phyloP scores from a whole-genome alignment of 768 basidiomycete genomes.

The Sarcodon sp. region DNA sequence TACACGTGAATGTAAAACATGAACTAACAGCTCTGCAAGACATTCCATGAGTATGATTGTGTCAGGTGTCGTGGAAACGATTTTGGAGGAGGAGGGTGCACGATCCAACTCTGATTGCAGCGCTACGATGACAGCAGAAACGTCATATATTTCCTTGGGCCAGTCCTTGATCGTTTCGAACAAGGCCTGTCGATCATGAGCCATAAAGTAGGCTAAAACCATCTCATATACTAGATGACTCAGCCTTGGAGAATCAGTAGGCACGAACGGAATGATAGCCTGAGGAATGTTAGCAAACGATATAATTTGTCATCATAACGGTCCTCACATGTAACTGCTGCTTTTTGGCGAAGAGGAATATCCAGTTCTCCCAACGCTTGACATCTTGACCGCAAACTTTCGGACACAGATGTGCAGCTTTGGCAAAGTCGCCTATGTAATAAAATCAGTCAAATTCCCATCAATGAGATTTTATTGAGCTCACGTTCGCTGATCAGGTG shows the following conservation, averaged over 20 bases:
- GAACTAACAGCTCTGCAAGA: conserved; percentile 71
- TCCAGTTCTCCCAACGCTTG: conserved; percentile 92
- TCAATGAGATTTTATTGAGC: conserved; percentile 5
- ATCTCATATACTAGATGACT: conserved; percentile 87
- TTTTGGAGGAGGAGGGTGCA: conserved; percentile 34
- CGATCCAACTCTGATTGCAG: conserved; percentile 75
- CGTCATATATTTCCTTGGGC: conserved; percentile 87
- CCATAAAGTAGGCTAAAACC: conserved; percentile 79
- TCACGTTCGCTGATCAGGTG: conserved; percentile 74
- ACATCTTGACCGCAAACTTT: conserved; percentile 75
- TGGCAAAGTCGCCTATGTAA: conserved; percentile 44
- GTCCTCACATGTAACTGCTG: conserved; percentile 59
- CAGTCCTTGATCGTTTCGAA: conserved; percentile 73
- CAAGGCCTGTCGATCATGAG: conserved; percentile 40
- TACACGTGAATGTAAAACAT: neutral
- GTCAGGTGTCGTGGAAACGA: conserved; percentile 27
- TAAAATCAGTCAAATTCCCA: neutral
- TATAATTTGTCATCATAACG: neutral
- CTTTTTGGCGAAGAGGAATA: conserved; percentile 80
- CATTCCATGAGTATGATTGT: conserved; percentile 80
- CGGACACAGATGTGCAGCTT: conserved; percentile 73
- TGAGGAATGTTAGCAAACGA: conserved; percentile 16
- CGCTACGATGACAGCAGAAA: conserved; percentile 78
- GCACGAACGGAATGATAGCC: conserved; percentile 84
- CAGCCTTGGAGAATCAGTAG: conserved; percentile 70